Evolutionary conservation across 176 grass and related monocot genomes (phyloP), one percentile per base, ranked within the genome.

Genomic region (Thinopyrum elongatum): DNA sequence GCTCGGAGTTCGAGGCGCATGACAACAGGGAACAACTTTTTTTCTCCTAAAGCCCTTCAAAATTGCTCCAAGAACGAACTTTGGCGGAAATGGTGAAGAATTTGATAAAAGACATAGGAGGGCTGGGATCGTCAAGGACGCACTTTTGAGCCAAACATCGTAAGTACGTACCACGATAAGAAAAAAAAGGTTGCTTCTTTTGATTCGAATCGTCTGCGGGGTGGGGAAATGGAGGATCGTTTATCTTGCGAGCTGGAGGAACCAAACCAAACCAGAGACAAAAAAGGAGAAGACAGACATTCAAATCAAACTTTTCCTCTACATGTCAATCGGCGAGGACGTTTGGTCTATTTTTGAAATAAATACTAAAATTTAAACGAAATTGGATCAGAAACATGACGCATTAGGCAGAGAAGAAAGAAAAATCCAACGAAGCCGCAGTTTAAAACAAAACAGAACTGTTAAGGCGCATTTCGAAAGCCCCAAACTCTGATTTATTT

Each of bases 21-120:
- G 75, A 74, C 47, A 87, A 84, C 73, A 78, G 22, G 41, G 28
- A 58, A 47, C 41, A 35, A 8, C 80, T 83, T 83, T 90, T 60
- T 5, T 42, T n/a, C 39, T 8, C 26, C 72, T 76, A 76, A 31
- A 77, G 21, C 58, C 36, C 65, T 33, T 83, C 55, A 70, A 36
- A 79, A 72, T 77, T 41, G 41, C 26, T 66, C 11, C 49, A 19
- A 38, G 59, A 68, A 46, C 26, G 31, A 2, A 83, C 19, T 78
- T 70, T 38, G 16, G 58, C 59, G 65, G 57, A 36, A 79, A 77
- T 44, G 47, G 39, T 35, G 19, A 76, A 70, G 21, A 34, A 17
- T 77, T 57, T 44, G n/a, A 33, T 82, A 12, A 7, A 66, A 57
- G 1, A 64, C 16, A 76, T 41, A 34, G 38, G 7, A 78, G 61